These are phyloP conservation scores for Fusarium sp. DNA, from an alignment of 2,329 filamentous ascomycete species.

Conservation along the genomic window DNA sequence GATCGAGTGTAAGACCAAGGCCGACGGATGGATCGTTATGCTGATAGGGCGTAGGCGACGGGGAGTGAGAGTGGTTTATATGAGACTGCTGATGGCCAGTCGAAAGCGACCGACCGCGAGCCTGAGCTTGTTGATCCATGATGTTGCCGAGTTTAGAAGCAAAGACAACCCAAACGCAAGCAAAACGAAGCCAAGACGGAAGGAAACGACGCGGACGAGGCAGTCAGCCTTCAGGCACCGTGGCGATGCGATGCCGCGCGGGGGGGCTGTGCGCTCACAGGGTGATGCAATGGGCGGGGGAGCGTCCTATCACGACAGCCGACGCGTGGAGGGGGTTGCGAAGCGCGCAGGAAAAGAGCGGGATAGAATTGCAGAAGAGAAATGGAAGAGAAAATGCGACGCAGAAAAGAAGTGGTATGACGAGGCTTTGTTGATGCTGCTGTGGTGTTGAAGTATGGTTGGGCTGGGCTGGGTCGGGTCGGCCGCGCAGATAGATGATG, in stretches of 20 bases:
- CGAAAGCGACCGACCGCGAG: slow-evolving; percentile 69
- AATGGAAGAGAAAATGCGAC: slow-evolving; percentile 24
- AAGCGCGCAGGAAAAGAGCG: slow-evolving; percentile 32
- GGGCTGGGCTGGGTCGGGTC: neutral
- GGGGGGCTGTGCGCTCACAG: slow-evolving; percentile 56
- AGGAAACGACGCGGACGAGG: slow-evolving; percentile 50
- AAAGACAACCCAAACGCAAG: slow-evolving; percentile 4
- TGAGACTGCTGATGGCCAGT: slow-evolving; percentile 66
- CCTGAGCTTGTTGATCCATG: slow-evolving; percentile 57
- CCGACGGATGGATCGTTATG: slow-evolving; percentile 60
- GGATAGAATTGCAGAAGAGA: slow-evolving; percentile 28
- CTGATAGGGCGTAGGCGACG: slow-evolving; percentile 68
- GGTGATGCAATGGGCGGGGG: slow-evolving; percentile 48
- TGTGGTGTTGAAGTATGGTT: slow-evolving; percentile 1
- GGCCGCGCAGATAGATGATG: slow-evolving; percentile 35
- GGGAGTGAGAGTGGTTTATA: slow-evolving; percentile 77
- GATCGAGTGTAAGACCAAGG: slow-evolving; percentile 69
- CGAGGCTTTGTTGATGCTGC: neutral
- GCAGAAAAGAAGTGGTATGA: slow-evolving; percentile 25
- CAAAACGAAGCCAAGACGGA: slow-evolving; percentile 8
- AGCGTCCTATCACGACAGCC: slow-evolving; percentile 45
- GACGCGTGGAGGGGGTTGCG: slow-evolving; percentile 47
- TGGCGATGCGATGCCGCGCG: slow-evolving; percentile 49
- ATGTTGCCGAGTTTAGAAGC: slow-evolving; percentile 50
- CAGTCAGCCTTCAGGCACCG: slow-evolving; percentile 60